phyloP scores from a whole-genome alignment of 2,329 filamentous ascomycete genomes.

The Ceratocystis lukuohia region DNA sequence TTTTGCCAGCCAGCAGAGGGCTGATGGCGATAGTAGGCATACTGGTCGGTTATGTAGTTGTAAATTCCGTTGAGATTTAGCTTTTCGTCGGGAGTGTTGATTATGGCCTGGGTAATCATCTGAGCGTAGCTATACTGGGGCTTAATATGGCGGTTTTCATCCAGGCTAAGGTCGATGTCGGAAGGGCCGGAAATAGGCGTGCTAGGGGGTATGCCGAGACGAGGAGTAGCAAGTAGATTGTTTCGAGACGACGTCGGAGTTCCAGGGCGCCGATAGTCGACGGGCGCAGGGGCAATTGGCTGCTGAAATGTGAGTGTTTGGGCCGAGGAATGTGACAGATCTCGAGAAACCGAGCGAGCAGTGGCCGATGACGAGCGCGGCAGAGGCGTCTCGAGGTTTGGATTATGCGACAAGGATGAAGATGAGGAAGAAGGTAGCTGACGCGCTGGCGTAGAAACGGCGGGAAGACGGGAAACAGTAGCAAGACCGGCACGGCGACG shows the following conservation, averaged over 20 bases:
- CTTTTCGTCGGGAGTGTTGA: conserved; percentile 74
- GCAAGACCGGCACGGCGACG: conserved; percentile 49
- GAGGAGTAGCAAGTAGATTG: conserved; percentile 13
- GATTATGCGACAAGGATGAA: conserved; percentile 10
- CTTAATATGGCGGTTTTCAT: conserved; percentile 81
- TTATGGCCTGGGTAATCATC: conserved; percentile 91
- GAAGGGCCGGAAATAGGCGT: conserved; percentile 25
- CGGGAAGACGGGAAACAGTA: conserved; percentile 18
- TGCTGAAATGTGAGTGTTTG: conserved; percentile 27
- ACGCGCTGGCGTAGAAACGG: conserved; percentile 11
- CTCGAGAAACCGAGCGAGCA: conserved; percentile 6
- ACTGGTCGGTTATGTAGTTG: conserved; percentile 77
- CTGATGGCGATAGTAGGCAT: conserved; percentile 84
- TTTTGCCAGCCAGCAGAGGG: conserved; percentile 83
- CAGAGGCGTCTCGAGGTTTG: conserved; percentile 19
- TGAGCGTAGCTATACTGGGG: conserved; percentile 94
- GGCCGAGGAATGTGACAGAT: conserved; percentile 18
- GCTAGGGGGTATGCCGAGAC: conserved; percentile 11
- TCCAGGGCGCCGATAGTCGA: conserved; percentile 45
- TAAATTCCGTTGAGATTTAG: conserved; percentile 89
- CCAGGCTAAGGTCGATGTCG: conserved; percentile 63
- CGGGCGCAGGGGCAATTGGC: conserved; percentile 45
- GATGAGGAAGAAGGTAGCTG: conserved; percentile 15
- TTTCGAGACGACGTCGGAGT: conserved; percentile 35
- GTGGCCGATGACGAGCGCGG: conserved; percentile 16